phyloP scores from a whole-genome alignment of 2,329 filamentous ascomycete species.

The Plenodomus lindquistii region DNA sequence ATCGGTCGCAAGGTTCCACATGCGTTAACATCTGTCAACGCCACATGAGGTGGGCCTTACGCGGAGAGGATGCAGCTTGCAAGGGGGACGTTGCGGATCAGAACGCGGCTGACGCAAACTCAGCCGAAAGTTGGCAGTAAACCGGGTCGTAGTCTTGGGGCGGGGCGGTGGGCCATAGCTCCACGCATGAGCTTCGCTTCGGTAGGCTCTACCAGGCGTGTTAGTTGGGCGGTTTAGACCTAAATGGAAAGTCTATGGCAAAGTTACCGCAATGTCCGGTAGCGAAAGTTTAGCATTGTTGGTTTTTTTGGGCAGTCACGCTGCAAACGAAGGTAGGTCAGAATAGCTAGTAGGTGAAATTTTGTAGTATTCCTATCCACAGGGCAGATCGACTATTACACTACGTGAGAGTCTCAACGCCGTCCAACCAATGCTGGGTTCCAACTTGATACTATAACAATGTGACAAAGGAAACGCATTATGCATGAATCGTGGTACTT shows the following conservation, averaged over 20 bases:
- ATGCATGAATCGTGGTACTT: constrained; percentile 17
- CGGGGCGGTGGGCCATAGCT: constrained; percentile 15
- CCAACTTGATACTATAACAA: constrained; percentile 15
- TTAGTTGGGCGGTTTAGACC: not conserved
- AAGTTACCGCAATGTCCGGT: not conserved
- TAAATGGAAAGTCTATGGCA: not conserved
- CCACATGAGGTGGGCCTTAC: constrained; percentile 3
- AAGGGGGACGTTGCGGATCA: constrained; percentile 11
- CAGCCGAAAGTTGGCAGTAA: constrained; percentile 26
- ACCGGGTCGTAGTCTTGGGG: not conserved
- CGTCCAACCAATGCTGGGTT: constrained; percentile 14
- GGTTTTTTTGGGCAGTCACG: not conserved
- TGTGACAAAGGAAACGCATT: constrained; percentile 18
- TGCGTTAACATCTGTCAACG: not conserved
- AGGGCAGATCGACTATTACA: constrained; percentile 27
- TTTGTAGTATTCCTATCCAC: constrained; percentile 20
- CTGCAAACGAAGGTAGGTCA: not conserved
- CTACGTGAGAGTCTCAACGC: constrained; percentile 29
- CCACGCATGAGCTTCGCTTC: constrained; percentile 5
- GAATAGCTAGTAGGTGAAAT: not conserved
- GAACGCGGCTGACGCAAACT: constrained; percentile 19
- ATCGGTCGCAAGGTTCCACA: not conserved
- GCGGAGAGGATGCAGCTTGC: not conserved
- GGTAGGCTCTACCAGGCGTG: not conserved
- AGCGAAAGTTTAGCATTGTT: too few species aligned